Evolutionary conservation across 1,284 basidiomycete genomes (phyloP).

Genomic region (Ganoderma sinense): DNA sequence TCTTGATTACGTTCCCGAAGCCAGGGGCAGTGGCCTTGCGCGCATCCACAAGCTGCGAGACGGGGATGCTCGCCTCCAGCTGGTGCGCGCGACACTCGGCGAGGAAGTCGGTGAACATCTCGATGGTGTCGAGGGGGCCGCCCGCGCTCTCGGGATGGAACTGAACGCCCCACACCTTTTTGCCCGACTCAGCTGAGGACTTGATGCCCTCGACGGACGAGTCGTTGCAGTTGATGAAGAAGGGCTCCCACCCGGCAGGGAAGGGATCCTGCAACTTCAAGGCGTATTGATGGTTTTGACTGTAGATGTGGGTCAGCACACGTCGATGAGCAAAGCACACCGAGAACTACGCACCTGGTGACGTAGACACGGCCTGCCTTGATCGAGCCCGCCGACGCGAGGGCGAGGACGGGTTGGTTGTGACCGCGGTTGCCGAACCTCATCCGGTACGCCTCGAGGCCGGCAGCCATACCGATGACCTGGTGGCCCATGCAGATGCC

Average conservation of each 20-base stretch:
- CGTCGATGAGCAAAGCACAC: background rate
- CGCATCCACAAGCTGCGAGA: slow-evolving; percentile 35
- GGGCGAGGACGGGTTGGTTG: slow-evolving; percentile 96
- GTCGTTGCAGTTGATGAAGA: slow-evolving; percentile 98
- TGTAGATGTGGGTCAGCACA: slow-evolving; percentile 37
- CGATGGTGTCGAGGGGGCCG: slow-evolving; percentile 92
- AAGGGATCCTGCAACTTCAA: slow-evolving; percentile 91
- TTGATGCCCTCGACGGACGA: slow-evolving; percentile 98
- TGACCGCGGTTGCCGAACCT: slow-evolving; percentile 99
- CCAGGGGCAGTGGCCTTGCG: slow-evolving; percentile 30
- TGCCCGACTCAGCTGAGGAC: slow-evolving; percentile 86
- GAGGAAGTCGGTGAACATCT: slow-evolving; percentile 95
- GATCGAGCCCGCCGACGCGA: slow-evolving; percentile 91
- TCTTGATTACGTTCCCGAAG: slow-evolving; percentile 24
- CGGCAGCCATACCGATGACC: slow-evolving; percentile 96
- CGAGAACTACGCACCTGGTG: slow-evolving; percentile 53
- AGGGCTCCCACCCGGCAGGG: slow-evolving; percentile 95
- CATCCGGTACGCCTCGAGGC: slow-evolving; percentile 96
- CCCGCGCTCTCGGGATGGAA: slow-evolving; percentile 97
- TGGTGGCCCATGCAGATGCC: slow-evolving; percentile 99
- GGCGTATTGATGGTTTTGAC: slow-evolving; percentile 97
- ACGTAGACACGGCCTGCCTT: slow-evolving; percentile 97
- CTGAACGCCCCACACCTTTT: slow-evolving; percentile 94
- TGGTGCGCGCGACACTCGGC: slow-evolving; percentile 75
- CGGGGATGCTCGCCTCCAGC: slow-evolving; percentile 38